Conservation (phyloP, 2,329 filamentous ascomycete species). For the Pyricularia grisea region DNA sequence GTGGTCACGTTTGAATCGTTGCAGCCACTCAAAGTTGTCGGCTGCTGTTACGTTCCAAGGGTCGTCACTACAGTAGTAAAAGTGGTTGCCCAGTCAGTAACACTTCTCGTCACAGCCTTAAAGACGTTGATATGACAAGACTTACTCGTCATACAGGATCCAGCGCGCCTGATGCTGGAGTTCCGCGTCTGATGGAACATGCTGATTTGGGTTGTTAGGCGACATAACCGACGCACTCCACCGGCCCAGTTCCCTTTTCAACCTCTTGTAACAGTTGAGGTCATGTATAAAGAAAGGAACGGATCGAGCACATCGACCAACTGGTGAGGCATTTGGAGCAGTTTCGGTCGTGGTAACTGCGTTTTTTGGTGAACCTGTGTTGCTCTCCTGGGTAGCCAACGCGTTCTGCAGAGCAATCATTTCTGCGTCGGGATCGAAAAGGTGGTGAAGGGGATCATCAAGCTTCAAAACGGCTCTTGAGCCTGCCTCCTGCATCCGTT, state of each 20-base stretch:
- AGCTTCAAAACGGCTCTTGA: not conserved
- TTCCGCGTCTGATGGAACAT: slow-evolving; percentile 51
- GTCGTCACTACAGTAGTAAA: slow-evolving; percentile 36
- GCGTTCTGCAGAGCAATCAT: not conserved
- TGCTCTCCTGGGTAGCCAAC: not conserved
- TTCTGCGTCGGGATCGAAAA: not conserved
- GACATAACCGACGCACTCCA: slow-evolving; percentile 46
- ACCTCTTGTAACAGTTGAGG: slow-evolving; percentile 48
- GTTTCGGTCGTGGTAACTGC: not conserved
- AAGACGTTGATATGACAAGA: slow-evolving; percentile 8
- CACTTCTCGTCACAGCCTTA: not conserved
- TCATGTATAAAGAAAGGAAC: slow-evolving; percentile 41
- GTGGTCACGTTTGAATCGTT: slow-evolving; percentile 49
- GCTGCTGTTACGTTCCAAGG: slow-evolving; percentile 56
- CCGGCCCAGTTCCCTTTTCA: slow-evolving; percentile 42
- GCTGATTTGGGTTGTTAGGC: slow-evolving; percentile 48
- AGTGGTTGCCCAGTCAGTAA: not conserved
- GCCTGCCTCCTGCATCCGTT: not conserved
- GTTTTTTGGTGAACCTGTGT: no score
- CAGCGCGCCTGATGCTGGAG: slow-evolving; percentile 55
- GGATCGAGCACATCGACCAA: not conserved
- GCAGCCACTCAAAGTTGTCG: slow-evolving; percentile 55
- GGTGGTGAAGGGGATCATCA: not conserved
- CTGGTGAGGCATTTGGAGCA: not conserved
- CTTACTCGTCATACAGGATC: slow-evolving; percentile 53